phyloP scores from a whole-genome alignment of 1,284 basidiomycete genomes.

The Heterobasidion parviporum region DNA sequence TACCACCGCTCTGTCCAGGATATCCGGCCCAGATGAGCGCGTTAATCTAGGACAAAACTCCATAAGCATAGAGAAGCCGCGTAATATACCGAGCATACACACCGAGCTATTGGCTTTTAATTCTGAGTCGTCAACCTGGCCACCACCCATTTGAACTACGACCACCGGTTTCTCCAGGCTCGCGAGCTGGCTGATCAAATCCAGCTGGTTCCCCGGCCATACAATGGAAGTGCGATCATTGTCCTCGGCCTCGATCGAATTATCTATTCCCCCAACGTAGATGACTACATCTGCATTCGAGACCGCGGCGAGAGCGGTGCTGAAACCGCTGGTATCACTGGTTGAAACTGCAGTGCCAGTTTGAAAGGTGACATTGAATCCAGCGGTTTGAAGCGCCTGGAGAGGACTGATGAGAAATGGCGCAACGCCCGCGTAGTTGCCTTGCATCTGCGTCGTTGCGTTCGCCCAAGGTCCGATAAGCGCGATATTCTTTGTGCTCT shows the following conservation, averaged over 20 bases:
- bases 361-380: slow-evolving; percentile 35
- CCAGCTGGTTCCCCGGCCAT: slow-evolving; percentile 49
- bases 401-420: slow-evolving; percentile 48
- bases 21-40: slow-evolving; percentile 49
- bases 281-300: slow-evolving; percentile 27
- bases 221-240: slow-evolving; percentile 40
- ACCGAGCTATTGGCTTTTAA: slow-evolving; percentile 38
- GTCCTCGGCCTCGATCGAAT: slow-evolving; percentile 43
- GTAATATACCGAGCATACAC: slow-evolving; percentile 7
- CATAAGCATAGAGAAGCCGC: slow-evolving; percentile 1
- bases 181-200: slow-evolving; percentile 36
- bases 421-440: slow-evolving; percentile 37
- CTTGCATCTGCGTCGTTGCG: slow-evolving; percentile 46
- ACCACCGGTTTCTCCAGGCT: slow-evolving; percentile 40
- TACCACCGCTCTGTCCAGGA: slow-evolving; percentile 45
- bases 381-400: slow-evolving; percentile 36
- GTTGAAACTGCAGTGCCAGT: slow-evolving; percentile 33
- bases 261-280: slow-evolving; percentile 39
- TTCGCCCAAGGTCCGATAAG: slow-evolving; percentile 49
- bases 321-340: slow-evolving; percentile 33
- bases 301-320: slow-evolving; percentile 22
- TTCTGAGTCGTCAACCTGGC: slow-evolving; percentile 40
- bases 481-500: slow-evolving; percentile 34
- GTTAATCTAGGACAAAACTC: slow-evolving; percentile 31
- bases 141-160: slow-evolving; percentile 48